These are phyloP conservation scores for Pichia sp. DNA, from an alignment of 1,139 yeast genomes.

Conservation along the genomic window DNA sequence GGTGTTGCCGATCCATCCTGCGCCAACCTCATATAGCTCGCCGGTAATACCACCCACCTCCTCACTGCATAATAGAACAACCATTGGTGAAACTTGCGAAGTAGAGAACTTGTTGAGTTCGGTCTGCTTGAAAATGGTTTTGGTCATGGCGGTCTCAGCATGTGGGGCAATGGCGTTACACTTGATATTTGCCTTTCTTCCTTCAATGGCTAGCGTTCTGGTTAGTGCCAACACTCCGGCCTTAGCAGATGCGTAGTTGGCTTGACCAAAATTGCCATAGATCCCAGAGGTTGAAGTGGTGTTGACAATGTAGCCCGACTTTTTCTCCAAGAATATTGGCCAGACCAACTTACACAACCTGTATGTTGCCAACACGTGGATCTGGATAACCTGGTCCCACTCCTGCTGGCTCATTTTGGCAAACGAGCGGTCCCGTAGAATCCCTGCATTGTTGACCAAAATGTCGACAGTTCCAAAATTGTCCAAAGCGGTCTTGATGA, in stretches of 20 bases:
- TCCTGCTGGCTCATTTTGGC: conserved; percentile 77
- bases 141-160: conserved; percentile 97
- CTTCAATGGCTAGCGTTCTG: conserved; percentile 85
- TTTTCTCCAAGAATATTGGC: conserved; percentile 80
- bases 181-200: conserved; percentile 69
- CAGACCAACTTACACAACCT: conserved; percentile 86
- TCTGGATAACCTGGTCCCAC: conserved; percentile 78
- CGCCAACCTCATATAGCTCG: conserved; percentile 68
- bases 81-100: conserved; percentile 84
- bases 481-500: conserved; percentile 73
- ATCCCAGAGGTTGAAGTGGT: conserved; percentile 95
- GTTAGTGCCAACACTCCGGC: conserved; percentile 84
- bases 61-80: conserved; percentile 72
- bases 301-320: conserved; percentile 78
- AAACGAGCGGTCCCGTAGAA: conserved; percentile 86
- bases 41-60: conserved; percentile 65
- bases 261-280: conserved; percentile 96
- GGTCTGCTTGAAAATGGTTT: conserved; percentile 69
- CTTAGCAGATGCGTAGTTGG: conserved; percentile 93
- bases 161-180: conserved; percentile 92
- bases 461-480: conserved; percentile 83
- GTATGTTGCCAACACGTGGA: conserved; percentile 80
- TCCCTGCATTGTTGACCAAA: conserved; percentile 90
- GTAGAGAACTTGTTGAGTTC: conserved; percentile 86
- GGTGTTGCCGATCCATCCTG: conserved; percentile 94